Evolutionary conservation across 2,329 filamentous ascomycete genomes (phyloP), one percentile per base, ranked within the genome.

Genomic region (Fusarium caatingaense): DNA sequence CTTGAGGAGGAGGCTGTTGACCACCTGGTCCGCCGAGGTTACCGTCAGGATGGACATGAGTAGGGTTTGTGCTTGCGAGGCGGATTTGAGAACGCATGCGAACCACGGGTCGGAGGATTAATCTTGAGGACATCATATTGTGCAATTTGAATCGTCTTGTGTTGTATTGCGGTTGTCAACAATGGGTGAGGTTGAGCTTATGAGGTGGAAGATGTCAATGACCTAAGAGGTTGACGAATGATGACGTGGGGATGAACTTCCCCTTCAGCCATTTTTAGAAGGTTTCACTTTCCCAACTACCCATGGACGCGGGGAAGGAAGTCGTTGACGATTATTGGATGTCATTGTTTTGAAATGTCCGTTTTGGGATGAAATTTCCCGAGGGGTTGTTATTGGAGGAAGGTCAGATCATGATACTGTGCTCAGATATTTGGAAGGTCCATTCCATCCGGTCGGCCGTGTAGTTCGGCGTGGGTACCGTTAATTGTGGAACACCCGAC

Each of bases 11-110:
- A 5, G 74, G 70, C 58, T 76, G 60, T n/a, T 80, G 79, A 34
- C 78, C 79, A n/a, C 74, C 76, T 2, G 78, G 78, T 3, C 79
- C 78, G 20, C 79, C 78, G 16, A 80, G 69, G 48, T 66, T 56
- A 13, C 51, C 59, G 18, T 71, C 64, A 18, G 56, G 11, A 21
- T 58, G 41, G n/a, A 49, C 51, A 25, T 41, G 50, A 6, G 46
- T 57, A 3, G 51, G 62, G 11, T 59, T 32, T n/a, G 60, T 34
- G 18, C 61, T 41, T 3, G 56, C 62, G 4, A 55, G 28, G 12
- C 64, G 68, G 47, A 56, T 23, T 45, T 76, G 73, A 51, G 41
- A 63, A 9, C 68, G 72, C 66, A 74, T 44, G 23, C 56, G 56
- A 57, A 67, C 65, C 27, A 55, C 60, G n/a, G 72, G 72, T 42